phyloP scores from a whole-genome alignment of 257 asterid genomes.

The Rehmannia glutinosa region DNA sequence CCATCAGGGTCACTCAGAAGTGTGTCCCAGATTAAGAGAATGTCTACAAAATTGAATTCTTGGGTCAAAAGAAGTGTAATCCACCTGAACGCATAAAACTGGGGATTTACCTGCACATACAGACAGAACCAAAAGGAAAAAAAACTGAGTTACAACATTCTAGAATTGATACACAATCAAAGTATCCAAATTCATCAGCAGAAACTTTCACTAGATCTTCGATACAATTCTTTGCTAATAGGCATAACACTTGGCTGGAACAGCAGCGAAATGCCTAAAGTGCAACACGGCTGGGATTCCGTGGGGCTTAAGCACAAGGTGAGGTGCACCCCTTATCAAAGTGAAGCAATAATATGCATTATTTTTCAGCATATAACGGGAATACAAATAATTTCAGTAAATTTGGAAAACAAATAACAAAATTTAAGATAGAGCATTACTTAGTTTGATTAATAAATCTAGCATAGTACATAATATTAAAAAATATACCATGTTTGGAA shows the following conservation, averaged over 20 bases:
- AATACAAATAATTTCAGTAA: not conserved
- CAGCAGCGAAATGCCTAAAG: not conserved
- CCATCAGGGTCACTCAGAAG: conserved; percentile 96
- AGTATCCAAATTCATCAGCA: not conserved
- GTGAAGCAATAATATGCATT: not conserved
- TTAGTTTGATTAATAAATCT: not conserved
- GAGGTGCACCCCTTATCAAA: not conserved
- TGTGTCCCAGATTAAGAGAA: conserved; percentile 85
- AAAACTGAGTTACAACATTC: not conserved
- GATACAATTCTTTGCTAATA: not conserved
- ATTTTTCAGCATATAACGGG: not conserved
- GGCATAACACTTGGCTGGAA: not conserved
- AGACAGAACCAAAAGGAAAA: conserved; percentile 14
- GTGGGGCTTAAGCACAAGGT: conserved; percentile 10
- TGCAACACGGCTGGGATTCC: not conserved
- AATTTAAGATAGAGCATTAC: not conserved
- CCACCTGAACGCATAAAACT: conserved; percentile 98
- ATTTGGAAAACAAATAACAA: not conserved
- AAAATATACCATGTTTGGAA: not conserved
- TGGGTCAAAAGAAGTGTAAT: conserved; percentile 94
- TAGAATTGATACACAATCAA: not conserved
- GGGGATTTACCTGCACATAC: conserved; percentile 84
- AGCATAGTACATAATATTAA: not conserved
- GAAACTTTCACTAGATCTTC: conserved; percentile 4
- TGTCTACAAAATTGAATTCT: conserved; percentile 80